Evolutionary conservation across 192 early-diverging fungal genomes (phyloP).

Genomic region (Coemansia sp.): DNA sequence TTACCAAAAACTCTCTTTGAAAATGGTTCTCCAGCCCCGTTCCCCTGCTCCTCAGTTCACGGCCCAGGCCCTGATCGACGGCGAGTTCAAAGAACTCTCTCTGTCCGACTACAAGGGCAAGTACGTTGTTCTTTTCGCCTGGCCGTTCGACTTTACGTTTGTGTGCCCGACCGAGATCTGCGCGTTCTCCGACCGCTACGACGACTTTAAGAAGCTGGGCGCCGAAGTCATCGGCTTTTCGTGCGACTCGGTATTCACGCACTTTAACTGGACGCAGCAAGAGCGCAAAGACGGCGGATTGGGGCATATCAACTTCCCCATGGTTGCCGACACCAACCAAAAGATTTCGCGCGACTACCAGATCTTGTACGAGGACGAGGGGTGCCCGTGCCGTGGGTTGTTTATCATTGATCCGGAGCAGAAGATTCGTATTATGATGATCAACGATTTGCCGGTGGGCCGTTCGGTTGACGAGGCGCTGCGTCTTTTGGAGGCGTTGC

Average conservation of each 20-base stretch:
- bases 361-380: constrained; percentile 78
- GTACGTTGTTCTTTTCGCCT: constrained; percentile 82
- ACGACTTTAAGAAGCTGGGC: constrained; percentile 78
- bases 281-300: constrained; percentile 87
- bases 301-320: constrained; percentile 88
- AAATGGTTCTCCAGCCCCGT: constrained; percentile 55
- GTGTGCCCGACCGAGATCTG: constrained; percentile 95
- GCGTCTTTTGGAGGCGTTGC: constrained; percentile 87
- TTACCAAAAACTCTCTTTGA: constrained; percentile 4
- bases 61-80: constrained; percentile 65
- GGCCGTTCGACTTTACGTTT: constrained; percentile 90
- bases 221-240: constrained; percentile 74
- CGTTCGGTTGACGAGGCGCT: constrained; percentile 84
- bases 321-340: constrained; percentile 86
- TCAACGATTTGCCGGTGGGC: constrained; percentile 89
- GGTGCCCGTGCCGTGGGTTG: constrained; percentile 77
- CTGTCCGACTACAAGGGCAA: constrained; percentile 71
- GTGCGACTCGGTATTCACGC: constrained; percentile 78
- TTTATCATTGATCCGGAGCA: constrained; percentile 92
- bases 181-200: constrained; percentile 81
- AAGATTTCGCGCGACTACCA: constrained; percentile 85
- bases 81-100: constrained; percentile 66
- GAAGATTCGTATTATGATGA: constrained; percentile 81
- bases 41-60: constrained; percentile 64
- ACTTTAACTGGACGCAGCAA: constrained; percentile 86